Evolutionary conservation across 345 rosid genomes (phyloP).

Genomic region (Hibiscus syriacus): DNA sequence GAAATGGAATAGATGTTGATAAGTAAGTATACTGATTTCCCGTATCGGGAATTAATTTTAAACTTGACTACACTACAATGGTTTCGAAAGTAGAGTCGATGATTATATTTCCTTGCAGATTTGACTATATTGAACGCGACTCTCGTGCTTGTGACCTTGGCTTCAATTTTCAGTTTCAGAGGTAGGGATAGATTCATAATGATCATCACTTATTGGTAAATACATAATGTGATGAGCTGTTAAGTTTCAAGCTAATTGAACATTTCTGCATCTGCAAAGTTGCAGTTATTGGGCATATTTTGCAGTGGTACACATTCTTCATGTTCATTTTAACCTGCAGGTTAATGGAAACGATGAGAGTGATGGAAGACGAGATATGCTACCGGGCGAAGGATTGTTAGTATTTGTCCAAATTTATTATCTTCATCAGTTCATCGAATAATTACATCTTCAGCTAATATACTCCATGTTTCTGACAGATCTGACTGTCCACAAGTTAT

Average conservation of each 20-base stretch:
- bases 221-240: neutral
- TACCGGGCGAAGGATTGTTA: constrained; percentile 65
- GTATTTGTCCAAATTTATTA: constrained; percentile 17
- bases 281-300: neutral
- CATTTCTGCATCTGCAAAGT: neutral
- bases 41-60: neutral
- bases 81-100: neutral
- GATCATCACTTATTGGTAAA: neutral
- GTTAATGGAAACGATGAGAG: constrained; percentile 65
- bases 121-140: constrained; percentile 66
- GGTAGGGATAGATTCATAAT: constrained; percentile 24
- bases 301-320: neutral
- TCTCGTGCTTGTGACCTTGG: constrained; percentile 62
- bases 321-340: constrained; percentile 22
- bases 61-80: neutral
- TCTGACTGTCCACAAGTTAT: constrained; percentile 54
- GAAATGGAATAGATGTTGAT: constrained; percentile 72
- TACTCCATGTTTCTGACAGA: constrained; percentile 29
- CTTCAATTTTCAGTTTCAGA: constrained; percentile 51
- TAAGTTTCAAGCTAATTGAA: neutral
- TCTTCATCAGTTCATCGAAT: neutral
- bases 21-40: constrained; percentile 26
- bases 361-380: constrained; percentile 62
- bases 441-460: constrained; percentile 4
- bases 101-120: constrained; percentile 28